phyloP scores from a whole-genome alignment of 2,329 filamentous ascomycete species.

The Fusarium sp. region DNA sequence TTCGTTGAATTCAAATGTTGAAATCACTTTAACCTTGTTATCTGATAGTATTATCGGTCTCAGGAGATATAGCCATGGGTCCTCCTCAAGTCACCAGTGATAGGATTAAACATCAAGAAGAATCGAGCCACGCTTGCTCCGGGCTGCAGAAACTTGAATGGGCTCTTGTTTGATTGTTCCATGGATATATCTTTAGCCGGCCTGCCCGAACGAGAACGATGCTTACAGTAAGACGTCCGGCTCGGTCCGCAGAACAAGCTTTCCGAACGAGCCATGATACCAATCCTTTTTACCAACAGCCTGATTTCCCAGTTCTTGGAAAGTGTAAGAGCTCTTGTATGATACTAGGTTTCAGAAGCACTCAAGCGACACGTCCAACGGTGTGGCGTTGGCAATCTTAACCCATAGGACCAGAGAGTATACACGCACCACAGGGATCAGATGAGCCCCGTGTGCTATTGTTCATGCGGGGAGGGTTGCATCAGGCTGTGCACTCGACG shows the following conservation, averaged over 20 bases:
- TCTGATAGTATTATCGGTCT: neutral
- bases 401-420: neutral
- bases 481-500: neutral
- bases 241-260: neutral
- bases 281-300: neutral
- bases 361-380: neutral
- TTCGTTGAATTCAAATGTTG: neutral
- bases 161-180: neutral
- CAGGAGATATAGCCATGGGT: neutral
- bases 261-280: neutral
- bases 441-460: neutral
- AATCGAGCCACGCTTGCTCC: neutral
- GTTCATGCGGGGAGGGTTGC: constrained; percentile 1
- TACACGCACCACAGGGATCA: neutral
- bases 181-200: neutral
- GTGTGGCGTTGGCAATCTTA: neutral
- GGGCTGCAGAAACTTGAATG: neutral
- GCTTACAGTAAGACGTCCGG: neutral
- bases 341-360: neutral
- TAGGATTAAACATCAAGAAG: neutral
- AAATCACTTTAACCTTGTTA: neutral
- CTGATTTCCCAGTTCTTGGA: neutral
- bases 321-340: neutral
- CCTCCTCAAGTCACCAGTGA: neutral
- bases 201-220: neutral